phyloP scores from a whole-genome alignment of 495 filamentous ascomycete species.

The Lepraria neglecta region DNA sequence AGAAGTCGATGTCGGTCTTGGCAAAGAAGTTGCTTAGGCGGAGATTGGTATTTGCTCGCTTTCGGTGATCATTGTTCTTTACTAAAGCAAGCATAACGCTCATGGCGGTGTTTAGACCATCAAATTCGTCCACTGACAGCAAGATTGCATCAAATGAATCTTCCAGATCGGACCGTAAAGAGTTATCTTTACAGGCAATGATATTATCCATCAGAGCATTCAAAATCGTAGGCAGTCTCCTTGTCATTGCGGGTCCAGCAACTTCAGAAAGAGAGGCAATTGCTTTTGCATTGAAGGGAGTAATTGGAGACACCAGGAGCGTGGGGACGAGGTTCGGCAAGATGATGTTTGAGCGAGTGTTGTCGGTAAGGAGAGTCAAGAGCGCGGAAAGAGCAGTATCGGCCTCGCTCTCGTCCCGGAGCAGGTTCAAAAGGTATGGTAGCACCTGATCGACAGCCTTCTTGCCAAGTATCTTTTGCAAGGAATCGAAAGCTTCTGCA shows the following conservation, averaged over 20 bases:
- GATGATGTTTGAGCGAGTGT: slow-evolving; percentile 90
- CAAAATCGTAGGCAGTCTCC: slow-evolving; percentile 79
- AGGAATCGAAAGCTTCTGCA: slow-evolving; percentile 90
- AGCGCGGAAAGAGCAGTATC: slow-evolving; percentile 89
- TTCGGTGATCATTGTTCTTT: slow-evolving; percentile 88
- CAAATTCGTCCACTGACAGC: slow-evolving; percentile 88
- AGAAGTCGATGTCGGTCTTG: slow-evolving; percentile 75
- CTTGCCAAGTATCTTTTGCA: slow-evolving; percentile 92
- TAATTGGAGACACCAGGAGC: slow-evolving; percentile 81
- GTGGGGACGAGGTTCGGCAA: slow-evolving; percentile 93
- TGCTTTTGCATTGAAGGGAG: slow-evolving; percentile 87
- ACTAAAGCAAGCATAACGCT: slow-evolving; percentile 78
- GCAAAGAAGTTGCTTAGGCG: slow-evolving; percentile 88
- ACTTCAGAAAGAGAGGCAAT: slow-evolving; percentile 89
- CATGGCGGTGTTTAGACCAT: slow-evolving; percentile 92
- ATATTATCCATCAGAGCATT: slow-evolving; percentile 92
- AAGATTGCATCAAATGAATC: slow-evolving; percentile 79
- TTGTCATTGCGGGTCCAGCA: slow-evolving; percentile 79
- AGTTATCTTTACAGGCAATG: slow-evolving; percentile 67
- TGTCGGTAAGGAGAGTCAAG: slow-evolving; percentile 86
- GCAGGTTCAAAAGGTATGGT: slow-evolving; percentile 79
- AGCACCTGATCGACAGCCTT: slow-evolving; percentile 89
- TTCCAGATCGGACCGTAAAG: slow-evolving; percentile 66
- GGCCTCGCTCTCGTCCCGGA: slow-evolving; percentile 77
- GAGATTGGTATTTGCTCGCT: slow-evolving; percentile 65